A percentile compares a stretch with the other conserved stretches of the same genome.
Conservation (phyloP, 1,284 basidiomycete species). For the Porodaedalea pini region DNA sequence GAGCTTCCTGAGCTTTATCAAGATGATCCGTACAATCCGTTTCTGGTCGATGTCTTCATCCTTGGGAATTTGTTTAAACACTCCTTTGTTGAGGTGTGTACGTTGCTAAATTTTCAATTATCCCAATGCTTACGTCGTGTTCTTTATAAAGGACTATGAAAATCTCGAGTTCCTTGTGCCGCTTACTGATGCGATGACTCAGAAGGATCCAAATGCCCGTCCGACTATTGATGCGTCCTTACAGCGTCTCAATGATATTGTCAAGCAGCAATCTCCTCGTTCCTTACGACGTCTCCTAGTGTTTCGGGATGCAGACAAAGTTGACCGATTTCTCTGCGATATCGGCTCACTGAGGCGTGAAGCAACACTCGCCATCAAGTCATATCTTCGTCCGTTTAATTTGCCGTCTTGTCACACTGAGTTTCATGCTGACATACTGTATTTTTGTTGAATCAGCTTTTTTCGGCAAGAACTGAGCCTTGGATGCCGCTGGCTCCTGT, state of each 20-base stretch:
- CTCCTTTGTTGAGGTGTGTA: background rate
- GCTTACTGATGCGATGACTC: slow-evolving; percentile 9
- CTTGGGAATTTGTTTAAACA: slow-evolving; percentile 8
- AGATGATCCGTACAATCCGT: slow-evolving; percentile 1
- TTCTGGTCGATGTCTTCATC: slow-evolving; percentile 7
- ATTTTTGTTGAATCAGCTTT: no score
- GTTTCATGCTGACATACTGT: no score
- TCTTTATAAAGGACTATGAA: background rate
- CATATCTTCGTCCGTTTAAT: background rate
- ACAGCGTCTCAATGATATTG: background rate
- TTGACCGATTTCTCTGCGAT: background rate
- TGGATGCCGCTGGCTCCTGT: no score
- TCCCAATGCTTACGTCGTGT: background rate
- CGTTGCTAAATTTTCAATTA: background rate
- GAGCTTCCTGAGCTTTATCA: background rate
- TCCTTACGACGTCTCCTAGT: slow-evolving; percentile 1
- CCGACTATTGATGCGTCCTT: slow-evolving; percentile 4
- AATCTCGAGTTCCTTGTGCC: slow-evolving; percentile 10
- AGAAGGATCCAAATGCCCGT: slow-evolving; percentile 1
- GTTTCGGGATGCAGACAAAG: background rate
- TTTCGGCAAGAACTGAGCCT: no score
- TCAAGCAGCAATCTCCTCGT: background rate
- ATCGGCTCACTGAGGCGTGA: background rate
- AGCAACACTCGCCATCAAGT: background rate
- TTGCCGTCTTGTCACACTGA: background rate